phyloP scores from a whole-genome alignment of 495 filamentous ascomycete species.

The Trichoderma orchidacearum region DNA sequence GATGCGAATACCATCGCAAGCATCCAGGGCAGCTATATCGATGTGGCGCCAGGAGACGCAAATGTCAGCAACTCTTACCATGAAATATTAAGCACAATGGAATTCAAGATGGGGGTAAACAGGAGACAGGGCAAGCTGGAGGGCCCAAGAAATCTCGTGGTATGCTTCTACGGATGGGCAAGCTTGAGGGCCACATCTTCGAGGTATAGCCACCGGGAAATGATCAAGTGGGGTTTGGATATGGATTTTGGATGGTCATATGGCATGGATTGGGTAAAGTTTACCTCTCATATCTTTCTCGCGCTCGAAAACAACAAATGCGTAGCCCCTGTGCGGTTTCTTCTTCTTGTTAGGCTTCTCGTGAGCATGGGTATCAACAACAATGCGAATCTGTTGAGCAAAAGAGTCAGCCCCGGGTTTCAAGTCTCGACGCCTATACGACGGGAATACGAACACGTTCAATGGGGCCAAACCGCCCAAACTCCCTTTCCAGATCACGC shows the following conservation, averaged over 20 bases:
- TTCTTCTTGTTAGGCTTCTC: constrained; percentile 63
- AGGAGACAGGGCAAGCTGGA: constrained; percentile 42
- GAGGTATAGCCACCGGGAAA: constrained; percentile 3
- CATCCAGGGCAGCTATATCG: constrained; percentile 43
- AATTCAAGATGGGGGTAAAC: constrained; percentile 3
- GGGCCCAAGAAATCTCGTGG: constrained; percentile 29
- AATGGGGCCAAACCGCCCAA: constrained; percentile 87
- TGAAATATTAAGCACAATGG: constrained; percentile 9
- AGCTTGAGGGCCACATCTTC: constrained; percentile 17
- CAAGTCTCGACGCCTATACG: neutral
- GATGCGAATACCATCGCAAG: constrained; percentile 76
- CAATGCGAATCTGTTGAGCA: constrained; percentile 63
- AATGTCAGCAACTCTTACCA: constrained; percentile 45
- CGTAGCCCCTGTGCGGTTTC: constrained; percentile 82
- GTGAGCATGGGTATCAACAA: constrained; percentile 51
- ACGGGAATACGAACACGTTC: constrained; percentile 53
- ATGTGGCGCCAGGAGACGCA: constrained; percentile 37
- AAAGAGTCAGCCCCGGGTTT: neutral
- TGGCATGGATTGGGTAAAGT: constrained; percentile 10
- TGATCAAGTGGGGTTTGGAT: constrained; percentile 9
- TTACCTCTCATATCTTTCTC: constrained; percentile 99
- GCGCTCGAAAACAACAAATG: constrained; percentile 92
- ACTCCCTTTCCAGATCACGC: constrained; percentile 85
- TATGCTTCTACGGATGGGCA: constrained; percentile 13
- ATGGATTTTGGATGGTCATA: constrained; percentile 20